Base-by-base conservation (phyloP, 2,329 filamentous ascomycete species). In the Colletotrichum sp. region DNA sequence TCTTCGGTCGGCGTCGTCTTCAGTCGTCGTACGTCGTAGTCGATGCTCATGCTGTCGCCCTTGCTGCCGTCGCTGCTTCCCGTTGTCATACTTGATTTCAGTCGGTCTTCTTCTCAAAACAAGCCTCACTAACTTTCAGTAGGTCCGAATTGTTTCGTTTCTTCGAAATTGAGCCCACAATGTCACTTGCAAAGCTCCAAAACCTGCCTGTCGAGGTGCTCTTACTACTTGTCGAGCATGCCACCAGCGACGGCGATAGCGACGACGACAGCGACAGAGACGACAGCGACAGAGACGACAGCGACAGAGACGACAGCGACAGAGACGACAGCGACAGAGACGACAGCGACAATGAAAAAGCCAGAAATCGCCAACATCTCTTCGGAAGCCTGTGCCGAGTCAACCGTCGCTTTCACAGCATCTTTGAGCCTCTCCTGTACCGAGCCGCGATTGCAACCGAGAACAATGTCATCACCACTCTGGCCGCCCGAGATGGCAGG, bases 401-500 rank as follows among this genome's bases (percentile, higher is more conserved):
- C 18, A 49, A 49, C 0, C 18, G 44, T 49, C 18, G 44, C 10
- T 49, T 49, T 1, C 44, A 49, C 44, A 21, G 3, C 6, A 21
- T 49, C 6, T 49, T 49, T 12, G 44, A 49, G 44, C 44, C 44
- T 12, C 3, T 21, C 10, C 44, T 49, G 1, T 49, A 21, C n/a
- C 44, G 44, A 49, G 1, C 44, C 3, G 44, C 44, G 44, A 13
- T 49, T 21, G 3, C 7, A 21, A 21, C 6, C n/a, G 6, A 49
- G 44, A 49, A 13, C 0, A 49, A 49, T 3, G 44, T 0, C 18
- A 49, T 49, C n/a, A 49, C 44, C 3, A 49, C 44, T 21, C 44
- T 49, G 2, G 44, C 44, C 3, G 44, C 44, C 0, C 0, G 44
- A 49, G n/a, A n/a, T 21, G 44, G n/a, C 0, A 21, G 0, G 0